Evolutionary conservation across 495 filamentous ascomycete species (phyloP).

Genomic region (Aspergillus biplanus): DNA sequence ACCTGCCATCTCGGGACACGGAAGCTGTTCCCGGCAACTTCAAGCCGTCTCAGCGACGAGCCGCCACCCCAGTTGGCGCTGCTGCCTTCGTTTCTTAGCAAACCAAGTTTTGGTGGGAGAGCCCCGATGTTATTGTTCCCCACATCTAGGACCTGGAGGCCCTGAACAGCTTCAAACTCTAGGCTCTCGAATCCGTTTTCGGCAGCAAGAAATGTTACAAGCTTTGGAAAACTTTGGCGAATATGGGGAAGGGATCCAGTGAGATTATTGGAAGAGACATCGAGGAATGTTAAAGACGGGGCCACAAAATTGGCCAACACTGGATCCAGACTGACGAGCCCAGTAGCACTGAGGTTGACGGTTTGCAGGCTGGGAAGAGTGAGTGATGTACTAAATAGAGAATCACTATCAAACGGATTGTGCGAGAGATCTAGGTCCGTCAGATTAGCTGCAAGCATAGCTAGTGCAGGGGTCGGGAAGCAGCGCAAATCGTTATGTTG

Average conservation of each 20-base stretch:
- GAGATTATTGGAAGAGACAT: constrained; percentile 80
- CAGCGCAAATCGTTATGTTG: constrained; percentile 73
- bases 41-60: constrained; percentile 51
- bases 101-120: constrained; percentile 76
- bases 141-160: constrained; percentile 75
- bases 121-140: constrained; percentile 79
- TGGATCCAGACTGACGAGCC: constrained; percentile 65
- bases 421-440: constrained; percentile 76
- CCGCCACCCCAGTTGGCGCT: constrained; percentile 42
- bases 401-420: constrained; percentile 70
- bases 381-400: constrained; percentile 61
- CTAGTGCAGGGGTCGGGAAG: constrained; percentile 67
- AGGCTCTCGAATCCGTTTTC: constrained; percentile 78
- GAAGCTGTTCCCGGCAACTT: constrained; percentile 81
- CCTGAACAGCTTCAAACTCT: constrained; percentile 71
- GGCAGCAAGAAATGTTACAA: constrained; percentile 68
- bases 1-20: constrained; percentile 85
- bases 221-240: constrained; percentile 62
- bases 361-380: constrained; percentile 73
- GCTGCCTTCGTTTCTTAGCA: constrained; percentile 60
- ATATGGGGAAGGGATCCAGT: constrained; percentile 62
- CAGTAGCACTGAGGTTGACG: constrained; percentile 72
- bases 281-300: constrained; percentile 71
- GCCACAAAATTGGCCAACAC: constrained; percentile 67
- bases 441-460: constrained; percentile 68